These are phyloP conservation scores for Lonicera japonica DNA, from an alignment of 129 eudicot species.

Conservation along the genomic window DNA sequence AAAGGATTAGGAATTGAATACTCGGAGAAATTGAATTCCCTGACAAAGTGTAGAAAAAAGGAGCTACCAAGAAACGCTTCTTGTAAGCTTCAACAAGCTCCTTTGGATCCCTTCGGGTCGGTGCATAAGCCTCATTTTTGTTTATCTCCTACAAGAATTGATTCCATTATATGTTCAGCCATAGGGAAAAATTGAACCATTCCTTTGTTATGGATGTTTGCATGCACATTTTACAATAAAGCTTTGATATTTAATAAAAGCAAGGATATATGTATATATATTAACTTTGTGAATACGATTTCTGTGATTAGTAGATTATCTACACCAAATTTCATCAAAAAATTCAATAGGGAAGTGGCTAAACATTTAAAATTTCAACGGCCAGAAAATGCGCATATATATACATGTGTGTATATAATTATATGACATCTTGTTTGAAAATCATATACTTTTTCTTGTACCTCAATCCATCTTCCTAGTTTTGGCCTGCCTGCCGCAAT, in stretches of 20 bases:
- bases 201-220: background rate
- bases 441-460: slow-evolving; percentile 14
- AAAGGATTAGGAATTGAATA: background rate
- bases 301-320: too few species aligned
- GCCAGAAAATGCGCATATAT: too few species aligned
- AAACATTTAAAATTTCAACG: too few species aligned
- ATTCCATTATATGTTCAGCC: background rate
- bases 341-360: too few species aligned
- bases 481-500: slow-evolving; percentile 63
- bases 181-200: slow-evolving; percentile 1
- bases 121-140: slow-evolving; percentile 53
- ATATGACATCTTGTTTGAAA: background rate
- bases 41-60: background rate
- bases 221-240: background rate
- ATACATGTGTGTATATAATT: too few species aligned
- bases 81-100: slow-evolving; percentile 69
- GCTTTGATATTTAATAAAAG: too few species aligned
- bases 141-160: slow-evolving; percentile 55
- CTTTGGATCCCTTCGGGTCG: slow-evolving; percentile 65
- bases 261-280: too few species aligned
- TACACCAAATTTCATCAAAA: too few species aligned
- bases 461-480: slow-evolving; percentile 78
- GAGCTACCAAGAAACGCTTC: slow-evolving; percentile 49
- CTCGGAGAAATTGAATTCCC: background rate
- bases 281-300: background rate